Percentiles rank a stretch among this genome's conserved stretches.
These are phyloP conservation scores for Penicillium malachiteum DNA, from an alignment of 495 filamentous ascomycete species.

Conservation along the genomic window DNA sequence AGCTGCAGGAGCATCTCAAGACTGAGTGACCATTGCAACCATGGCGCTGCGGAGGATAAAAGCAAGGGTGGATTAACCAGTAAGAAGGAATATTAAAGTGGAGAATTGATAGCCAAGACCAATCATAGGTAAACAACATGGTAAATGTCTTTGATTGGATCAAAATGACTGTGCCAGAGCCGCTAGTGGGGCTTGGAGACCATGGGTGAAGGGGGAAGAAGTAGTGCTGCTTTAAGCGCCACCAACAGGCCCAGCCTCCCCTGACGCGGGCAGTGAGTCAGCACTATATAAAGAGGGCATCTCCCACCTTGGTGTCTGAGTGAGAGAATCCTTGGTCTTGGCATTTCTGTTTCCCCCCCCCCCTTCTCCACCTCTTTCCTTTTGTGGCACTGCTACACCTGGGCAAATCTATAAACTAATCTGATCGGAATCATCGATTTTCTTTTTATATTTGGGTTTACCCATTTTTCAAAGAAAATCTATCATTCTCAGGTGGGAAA, in stretches of 20 bases:
- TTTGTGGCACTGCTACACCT: slow-evolving; percentile 6
- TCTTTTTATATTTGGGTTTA: slow-evolving; percentile 7
- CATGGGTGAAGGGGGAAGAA: slow-evolving; percentile 33
- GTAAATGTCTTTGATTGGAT: slow-evolving; percentile 13
- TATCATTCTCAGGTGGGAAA: slow-evolving; percentile 9
- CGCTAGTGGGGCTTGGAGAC: slow-evolving; percentile 25
- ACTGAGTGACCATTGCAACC: slow-evolving; percentile 34
- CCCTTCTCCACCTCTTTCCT: slow-evolving; percentile 20
- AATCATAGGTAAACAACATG: not conserved
- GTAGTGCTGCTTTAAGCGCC: slow-evolving; percentile 46
- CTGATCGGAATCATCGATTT: slow-evolving; percentile 9
- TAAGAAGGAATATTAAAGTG: slow-evolving; percentile 11
- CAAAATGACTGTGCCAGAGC: slow-evolving; percentile 14
- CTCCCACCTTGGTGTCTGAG: slow-evolving; percentile 37
- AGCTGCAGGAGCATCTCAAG: slow-evolving; percentile 33
- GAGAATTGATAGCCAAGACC: slow-evolving; percentile 13
- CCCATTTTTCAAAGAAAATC: slow-evolving; percentile 1
- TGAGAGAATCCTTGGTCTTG: slow-evolving; percentile 47
- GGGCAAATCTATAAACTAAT: slow-evolving; percentile 17
- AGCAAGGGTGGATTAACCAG: slow-evolving; percentile 33
- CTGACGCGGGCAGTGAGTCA: slow-evolving; percentile 40
- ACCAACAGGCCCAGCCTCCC: slow-evolving; percentile 42
- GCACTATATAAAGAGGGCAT: slow-evolving; percentile 50
- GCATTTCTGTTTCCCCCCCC: slow-evolving; percentile 34
- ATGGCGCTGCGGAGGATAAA: slow-evolving; percentile 30